Evolutionary conservation across 306 rosid species (phyloP).

Genomic region (Gynostemma pentaphyllum): DNA sequence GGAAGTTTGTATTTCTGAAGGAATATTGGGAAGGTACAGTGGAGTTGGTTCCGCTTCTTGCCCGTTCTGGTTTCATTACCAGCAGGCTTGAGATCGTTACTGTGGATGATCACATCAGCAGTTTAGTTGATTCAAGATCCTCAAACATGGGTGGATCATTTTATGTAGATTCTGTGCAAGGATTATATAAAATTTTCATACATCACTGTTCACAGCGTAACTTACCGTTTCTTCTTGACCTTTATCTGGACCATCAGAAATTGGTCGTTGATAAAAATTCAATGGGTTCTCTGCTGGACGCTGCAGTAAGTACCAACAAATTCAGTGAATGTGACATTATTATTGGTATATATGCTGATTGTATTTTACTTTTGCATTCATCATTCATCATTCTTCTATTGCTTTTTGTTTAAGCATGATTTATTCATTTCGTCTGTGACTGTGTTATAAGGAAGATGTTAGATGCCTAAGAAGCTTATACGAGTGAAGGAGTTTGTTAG

Average conservation of each 20-base stretch:
- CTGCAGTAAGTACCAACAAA: slow-evolving; percentile 62
- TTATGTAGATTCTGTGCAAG: slow-evolving; percentile 31
- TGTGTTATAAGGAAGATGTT: too few relatives aligned
- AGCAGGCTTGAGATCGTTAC: slow-evolving; percentile 18
- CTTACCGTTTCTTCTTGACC: slow-evolving; percentile 81
- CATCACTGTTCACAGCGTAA: slow-evolving; percentile 57
- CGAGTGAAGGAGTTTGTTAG: neutral
- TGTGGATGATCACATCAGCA: slow-evolving; percentile 35
- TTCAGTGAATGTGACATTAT: slow-evolving; percentile 16
- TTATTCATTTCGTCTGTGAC: too few relatives aligned
- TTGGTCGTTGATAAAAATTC: slow-evolving; percentile 52
- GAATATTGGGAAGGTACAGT: slow-evolving; percentile 83
- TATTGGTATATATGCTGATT: slow-evolving; percentile 15
- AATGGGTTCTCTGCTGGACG: slow-evolving; percentile 52
- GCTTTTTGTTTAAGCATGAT: neutral
- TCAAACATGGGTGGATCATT: slow-evolving; percentile 16
- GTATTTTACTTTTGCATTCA: neutral
- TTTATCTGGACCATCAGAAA: slow-evolving; percentile 68
- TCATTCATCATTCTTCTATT: neutral
- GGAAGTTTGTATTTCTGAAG: slow-evolving; percentile 60
- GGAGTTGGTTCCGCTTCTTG: slow-evolving; percentile 58
- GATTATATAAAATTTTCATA: slow-evolving; percentile 56
- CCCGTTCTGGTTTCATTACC: slow-evolving; percentile 66
- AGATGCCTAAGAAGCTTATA: neutral
- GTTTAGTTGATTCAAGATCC: slow-evolving; percentile 24